A percentile compares a stretch with the other conserved stretches of the same genome.
These are phyloP conservation scores for Hanseniaspora clermontiae DNA, from an alignment of 805 yeast genomes.

Conservation along the genomic window DNA sequence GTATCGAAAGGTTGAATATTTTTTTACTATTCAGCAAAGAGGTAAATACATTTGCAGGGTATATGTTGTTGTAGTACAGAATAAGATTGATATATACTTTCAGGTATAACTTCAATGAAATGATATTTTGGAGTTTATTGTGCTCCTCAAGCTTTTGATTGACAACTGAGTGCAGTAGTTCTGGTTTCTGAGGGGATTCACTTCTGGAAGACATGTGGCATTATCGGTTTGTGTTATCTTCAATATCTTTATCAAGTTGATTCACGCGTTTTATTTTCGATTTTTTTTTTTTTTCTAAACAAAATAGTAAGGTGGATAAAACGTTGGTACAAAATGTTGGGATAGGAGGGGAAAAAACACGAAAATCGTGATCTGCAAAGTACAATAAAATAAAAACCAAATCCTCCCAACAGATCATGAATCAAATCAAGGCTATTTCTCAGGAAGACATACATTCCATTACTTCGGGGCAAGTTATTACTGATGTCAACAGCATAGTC, in stretches of 20 bases:
- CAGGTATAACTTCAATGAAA: conserved; percentile 25
- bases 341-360: neutral
- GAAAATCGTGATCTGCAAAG: neutral
- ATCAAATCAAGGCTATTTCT: conserved; percentile 30
- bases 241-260: too few species aligned
- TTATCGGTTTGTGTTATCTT: neutral
- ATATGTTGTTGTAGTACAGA: conserved; percentile 28
- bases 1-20: conserved; percentile 32
- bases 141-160: neutral
- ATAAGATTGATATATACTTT: conserved; percentile 30
- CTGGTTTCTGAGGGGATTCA: neutral
- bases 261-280: too few species aligned
- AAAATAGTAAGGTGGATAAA: too few species aligned
- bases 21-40: conserved; percentile 25
- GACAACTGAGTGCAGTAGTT: neutral
- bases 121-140: neutral
- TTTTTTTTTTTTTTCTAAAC: too few species aligned
- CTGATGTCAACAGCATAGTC: conserved; percentile 60
- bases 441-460: conserved; percentile 52
- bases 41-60: conserved; percentile 29
- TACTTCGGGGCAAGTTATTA: conserved; percentile 88
- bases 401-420: neutral
- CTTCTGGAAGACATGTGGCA: neutral
- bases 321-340: too few species aligned
- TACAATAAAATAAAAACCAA: neutral